Evolutionary conservation across 2,329 filamentous ascomycete species (phyloP), one percentile per base, ranked within the genome.

Genomic region (Curvularia spicifera): DNA sequence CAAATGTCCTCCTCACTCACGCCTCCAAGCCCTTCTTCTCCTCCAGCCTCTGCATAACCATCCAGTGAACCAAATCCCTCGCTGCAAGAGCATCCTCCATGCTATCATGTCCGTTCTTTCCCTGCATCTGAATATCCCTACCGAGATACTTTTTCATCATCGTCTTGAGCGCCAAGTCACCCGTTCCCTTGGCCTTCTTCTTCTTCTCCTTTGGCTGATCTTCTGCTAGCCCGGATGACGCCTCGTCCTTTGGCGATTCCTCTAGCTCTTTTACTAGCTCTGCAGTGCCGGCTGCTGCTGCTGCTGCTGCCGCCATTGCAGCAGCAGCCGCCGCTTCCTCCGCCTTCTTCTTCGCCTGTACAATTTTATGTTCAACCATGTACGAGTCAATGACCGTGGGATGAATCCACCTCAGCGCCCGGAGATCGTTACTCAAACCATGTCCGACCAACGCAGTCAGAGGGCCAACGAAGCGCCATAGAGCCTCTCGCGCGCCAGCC

Each of bases 31-130:
- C 43, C 2, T 57, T 13, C 20, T 33, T 47, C 8, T 50, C 45
- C 18, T 26, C 24, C 13, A 58, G 45, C 29, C 45, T 54, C 10
- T 45, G 31, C 51, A 64, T 77, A 70, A 64, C 51, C 35, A 97
- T 97, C 73, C 93, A 88, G 76, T 93, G 95, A 31, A 97, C 87
- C 1, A 98, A 88, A 70, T 97, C 93, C 13, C 97, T 86, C 60
- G 92, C 94, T 3, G 94, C 92, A 65, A 85, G 87, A 8, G 94
- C 91, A 75, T 98, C 94, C 76, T 98, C 94, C 64, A 96, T 84
- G 57, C 91, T 93, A 81, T 97, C 89, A 73, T 98, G 94, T 22
- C 93, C 94, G 15, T 68, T 60, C 8, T 68, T 61, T 6, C 82
- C 82, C 49, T 88, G 89, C 68, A 89, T 91, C 74, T 98, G 94